A percentile compares a stretch with the other conserved stretches of the same genome.
These are phyloP conservation scores for Naegleria fowleri DNA, from an alignment of 208 protist genomes.

Conservation along the genomic window DNA sequence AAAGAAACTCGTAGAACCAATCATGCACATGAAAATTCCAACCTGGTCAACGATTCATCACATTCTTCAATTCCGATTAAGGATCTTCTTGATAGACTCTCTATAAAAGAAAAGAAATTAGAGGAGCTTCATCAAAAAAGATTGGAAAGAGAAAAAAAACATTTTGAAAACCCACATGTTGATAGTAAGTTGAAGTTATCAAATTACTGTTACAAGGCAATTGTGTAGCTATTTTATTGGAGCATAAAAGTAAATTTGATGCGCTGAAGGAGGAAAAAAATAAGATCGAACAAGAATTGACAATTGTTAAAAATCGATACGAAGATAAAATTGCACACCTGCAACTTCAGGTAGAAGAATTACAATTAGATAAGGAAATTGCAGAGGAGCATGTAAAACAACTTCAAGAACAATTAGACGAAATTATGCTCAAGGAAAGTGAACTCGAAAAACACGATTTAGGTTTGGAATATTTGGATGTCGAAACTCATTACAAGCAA, in stretches of 20 bases:
- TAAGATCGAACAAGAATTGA: background rate
- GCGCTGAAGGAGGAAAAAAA: background rate
- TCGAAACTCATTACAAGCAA: background rate
- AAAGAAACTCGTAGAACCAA: background rate
- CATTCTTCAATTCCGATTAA: background rate
- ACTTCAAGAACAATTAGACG: background rate
- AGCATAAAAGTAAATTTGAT: too few relatives aligned
- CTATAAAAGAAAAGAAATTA: background rate
- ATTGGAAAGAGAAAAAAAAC: background rate
- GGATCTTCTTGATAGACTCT: background rate
- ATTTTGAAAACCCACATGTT: background rate
- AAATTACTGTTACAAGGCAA: background rate
- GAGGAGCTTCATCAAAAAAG: background rate
- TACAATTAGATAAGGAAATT: background rate
- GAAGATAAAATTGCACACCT: background rate
- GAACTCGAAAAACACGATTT: too few relatives aligned
- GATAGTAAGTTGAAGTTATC: background rate
- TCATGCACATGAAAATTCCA: background rate
- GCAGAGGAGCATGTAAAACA: background rate
- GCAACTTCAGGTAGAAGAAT: background rate
- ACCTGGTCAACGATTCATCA: background rate
- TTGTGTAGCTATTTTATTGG: background rate
- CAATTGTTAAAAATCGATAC: background rate
- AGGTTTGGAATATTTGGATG: too few relatives aligned
- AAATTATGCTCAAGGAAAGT: background rate